phyloP scores from a whole-genome alignment of 108 stramenopile species.

The Nitzschia sp. region DNA sequence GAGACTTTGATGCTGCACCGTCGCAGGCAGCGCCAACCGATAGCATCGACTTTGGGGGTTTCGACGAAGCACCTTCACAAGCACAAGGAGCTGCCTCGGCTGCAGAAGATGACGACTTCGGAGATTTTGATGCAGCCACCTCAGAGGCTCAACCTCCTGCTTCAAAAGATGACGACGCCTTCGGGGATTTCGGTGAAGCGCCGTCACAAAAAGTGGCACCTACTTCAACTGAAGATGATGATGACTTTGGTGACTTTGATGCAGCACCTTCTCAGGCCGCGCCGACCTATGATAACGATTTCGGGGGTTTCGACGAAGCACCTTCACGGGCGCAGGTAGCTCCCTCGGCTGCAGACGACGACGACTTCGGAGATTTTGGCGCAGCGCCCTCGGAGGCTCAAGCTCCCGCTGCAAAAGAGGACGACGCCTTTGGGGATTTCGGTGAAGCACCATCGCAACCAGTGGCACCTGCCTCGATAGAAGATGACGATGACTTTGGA shows the following conservation, averaged over 20 bases:
- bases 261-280: constrained; percentile 5
- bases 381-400: not conserved
- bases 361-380: constrained; percentile 8
- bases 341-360: not conserved
- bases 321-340: not conserved
- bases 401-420: not conserved
- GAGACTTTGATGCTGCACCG: constrained; percentile 18
- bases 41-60: constrained; percentile 22
- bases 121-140: constrained; percentile 12
- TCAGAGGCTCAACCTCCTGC: not conserved
- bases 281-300: constrained; percentile 23
- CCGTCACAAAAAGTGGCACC: not conserved
- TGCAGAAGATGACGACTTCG: constrained; percentile 15
- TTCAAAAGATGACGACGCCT: constrained; percentile 22
- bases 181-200: constrained; percentile 33
- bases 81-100: not conserved
- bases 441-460: constrained; percentile 10
- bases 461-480: not conserved
- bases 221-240: not conserved
- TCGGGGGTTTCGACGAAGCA: constrained; percentile 33
- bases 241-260: constrained; percentile 35
- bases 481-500: constrained; percentile 21
- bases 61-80: not conserved
- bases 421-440: constrained; percentile 37
- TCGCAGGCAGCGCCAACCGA: not conserved